Evolutionary conservation across 169 alveolate species (phyloP).

Genomic region (Plasmodium relictum): DNA sequence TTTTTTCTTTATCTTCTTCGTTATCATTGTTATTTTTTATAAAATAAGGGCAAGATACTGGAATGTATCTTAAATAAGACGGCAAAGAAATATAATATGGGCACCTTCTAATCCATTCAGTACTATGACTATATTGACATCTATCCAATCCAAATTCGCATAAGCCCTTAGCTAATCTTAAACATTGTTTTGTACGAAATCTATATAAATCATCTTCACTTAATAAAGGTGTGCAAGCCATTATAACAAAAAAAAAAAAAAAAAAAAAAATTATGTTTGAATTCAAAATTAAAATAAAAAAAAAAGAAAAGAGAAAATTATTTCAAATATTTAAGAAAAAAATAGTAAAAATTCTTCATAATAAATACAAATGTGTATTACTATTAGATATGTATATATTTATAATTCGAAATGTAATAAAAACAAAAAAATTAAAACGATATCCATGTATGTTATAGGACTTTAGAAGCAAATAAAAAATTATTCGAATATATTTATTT

Average conservation of each 20-base stretch:
- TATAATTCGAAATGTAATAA: not conserved
- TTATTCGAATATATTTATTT: not conserved
- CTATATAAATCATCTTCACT: slow-evolving; percentile 89
- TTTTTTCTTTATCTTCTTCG: slow-evolving; percentile 79
- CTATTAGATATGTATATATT: no score
- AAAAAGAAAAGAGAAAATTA: not conserved
- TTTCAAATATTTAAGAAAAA: not conserved
- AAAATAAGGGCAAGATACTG: slow-evolving; percentile 87
- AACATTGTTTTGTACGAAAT: slow-evolving; percentile 88
- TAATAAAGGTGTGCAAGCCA: slow-evolving; percentile 85
- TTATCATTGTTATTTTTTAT: slow-evolving; percentile 54
- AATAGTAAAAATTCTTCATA: not conserved
- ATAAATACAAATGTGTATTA: no score
- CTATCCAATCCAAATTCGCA: slow-evolving; percentile 90
- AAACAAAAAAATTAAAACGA: slow-evolving; percentile 2
- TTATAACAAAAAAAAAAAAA: slow-evolving; percentile 8
- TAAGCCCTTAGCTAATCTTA: slow-evolving; percentile 84
- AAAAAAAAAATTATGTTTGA: not conserved
- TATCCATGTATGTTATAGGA: not conserved
- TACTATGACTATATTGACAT: slow-evolving; percentile 89
- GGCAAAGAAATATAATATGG: slow-evolving; percentile 89
- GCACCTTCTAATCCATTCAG: slow-evolving; percentile 90
- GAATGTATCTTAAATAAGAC: slow-evolving; percentile 87
- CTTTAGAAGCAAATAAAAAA: not conserved
- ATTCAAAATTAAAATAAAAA: not conserved